phyloP scores from a whole-genome alignment of 768 basidiomycete genomes.

The Leccinum barrowsii region DNA sequence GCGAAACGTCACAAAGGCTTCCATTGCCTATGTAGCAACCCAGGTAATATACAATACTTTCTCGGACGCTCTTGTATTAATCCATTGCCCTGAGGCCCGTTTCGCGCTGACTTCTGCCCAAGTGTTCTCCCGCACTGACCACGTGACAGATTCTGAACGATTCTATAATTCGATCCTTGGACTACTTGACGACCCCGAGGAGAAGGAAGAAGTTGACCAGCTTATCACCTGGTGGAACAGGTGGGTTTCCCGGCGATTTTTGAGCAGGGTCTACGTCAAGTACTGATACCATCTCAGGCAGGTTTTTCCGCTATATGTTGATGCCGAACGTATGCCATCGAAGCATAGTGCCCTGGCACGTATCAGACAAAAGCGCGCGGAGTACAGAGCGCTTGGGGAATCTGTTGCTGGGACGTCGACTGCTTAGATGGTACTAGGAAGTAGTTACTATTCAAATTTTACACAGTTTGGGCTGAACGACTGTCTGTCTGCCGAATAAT shows the following conservation, averaged over 20 bases:
- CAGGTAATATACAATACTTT: background rate
- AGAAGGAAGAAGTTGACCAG: background rate
- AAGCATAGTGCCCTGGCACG: background rate
- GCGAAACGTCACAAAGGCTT: background rate
- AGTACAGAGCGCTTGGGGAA: background rate
- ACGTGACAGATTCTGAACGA: background rate
- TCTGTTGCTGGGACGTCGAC: background rate
- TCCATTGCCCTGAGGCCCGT: background rate
- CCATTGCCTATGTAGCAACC: background rate
- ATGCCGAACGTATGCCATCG: background rate
- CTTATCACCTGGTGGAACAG: background rate
- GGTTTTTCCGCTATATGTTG: background rate
- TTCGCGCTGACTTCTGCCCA: background rate
- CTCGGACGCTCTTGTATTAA: background rate
- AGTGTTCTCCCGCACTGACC: background rate
- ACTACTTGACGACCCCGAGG: background rate
- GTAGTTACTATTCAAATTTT: background rate
- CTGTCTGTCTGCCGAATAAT: too few relatives aligned
- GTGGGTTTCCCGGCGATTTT: background rate
- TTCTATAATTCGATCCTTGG: background rate
- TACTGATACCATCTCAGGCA: background rate
- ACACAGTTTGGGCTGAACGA: too few relatives aligned
- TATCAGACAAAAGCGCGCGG: background rate
- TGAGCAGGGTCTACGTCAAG: background rate
- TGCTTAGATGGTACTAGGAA: background rate